Percentiles rank a stretch among this genome's conserved stretches.
Evolutionary conservation across 352 stramenopile species (phyloP).

Genomic region (Halophytophthora polymorphica): DNA sequence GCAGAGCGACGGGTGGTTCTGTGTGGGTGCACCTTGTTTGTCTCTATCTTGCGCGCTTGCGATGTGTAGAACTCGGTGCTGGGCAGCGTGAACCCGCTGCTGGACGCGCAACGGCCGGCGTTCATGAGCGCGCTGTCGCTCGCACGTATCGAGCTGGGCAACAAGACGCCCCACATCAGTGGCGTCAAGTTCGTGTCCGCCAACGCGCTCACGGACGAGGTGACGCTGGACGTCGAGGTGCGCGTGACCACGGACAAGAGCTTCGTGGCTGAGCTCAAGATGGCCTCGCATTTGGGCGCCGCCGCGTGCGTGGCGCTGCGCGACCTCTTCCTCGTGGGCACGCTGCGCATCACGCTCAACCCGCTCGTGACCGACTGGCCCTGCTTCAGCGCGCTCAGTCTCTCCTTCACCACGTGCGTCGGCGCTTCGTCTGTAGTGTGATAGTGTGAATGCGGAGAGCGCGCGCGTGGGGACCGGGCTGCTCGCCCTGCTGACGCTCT

Average conservation of each 20-base stretch:
- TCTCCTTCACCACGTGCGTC: conserved; percentile 72
- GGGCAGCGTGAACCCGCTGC: conserved; percentile 52
- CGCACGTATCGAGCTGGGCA: conserved; percentile 55
- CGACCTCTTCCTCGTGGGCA: conserved; percentile 68
- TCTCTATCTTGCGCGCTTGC: too few species aligned
- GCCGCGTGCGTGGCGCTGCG: conserved; percentile 53
- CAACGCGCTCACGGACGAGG: conserved; percentile 52
- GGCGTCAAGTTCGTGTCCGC: conserved; percentile 71
- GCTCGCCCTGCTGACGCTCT: conserved; percentile 1
- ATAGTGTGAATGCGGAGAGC: too few species aligned
- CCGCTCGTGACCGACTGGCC: conserved; percentile 66
- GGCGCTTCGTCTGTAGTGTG: background rate
- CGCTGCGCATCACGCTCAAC: conserved; percentile 67
- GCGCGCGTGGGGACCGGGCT: too few species aligned
- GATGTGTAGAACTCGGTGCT: conserved; percentile 56
- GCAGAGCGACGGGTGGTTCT: background rate
- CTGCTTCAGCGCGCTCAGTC: conserved; percentile 61
- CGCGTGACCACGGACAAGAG: conserved; percentile 58
- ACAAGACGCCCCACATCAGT: conserved; percentile 50
- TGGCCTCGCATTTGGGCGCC: conserved; percentile 62
- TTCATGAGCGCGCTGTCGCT: conserved; percentile 71
- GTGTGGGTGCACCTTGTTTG: too few species aligned
- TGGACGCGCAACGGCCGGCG: conserved; percentile 54
- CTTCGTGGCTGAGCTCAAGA: conserved; percentile 59
- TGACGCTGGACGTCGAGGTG: conserved; percentile 70